Conservation (phyloP, 2,329 filamentous ascomycete genomes). For the Venturia aucupariae region DNA sequence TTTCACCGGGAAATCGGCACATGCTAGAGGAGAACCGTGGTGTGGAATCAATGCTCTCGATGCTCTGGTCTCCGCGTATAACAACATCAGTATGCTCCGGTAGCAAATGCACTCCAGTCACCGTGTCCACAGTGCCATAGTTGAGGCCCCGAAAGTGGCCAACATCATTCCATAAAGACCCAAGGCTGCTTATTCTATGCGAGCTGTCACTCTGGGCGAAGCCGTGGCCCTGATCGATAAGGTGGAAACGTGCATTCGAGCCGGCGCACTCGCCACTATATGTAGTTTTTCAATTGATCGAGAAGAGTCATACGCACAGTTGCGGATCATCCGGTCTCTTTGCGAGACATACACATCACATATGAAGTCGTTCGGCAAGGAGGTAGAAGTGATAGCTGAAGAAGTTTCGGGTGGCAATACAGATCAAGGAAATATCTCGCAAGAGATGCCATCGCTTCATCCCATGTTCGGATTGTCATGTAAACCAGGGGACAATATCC, state of each 20-base stretch:
- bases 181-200: slow-evolving; percentile 33
- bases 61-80: slow-evolving; percentile 29
- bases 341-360: slow-evolving; percentile 1
- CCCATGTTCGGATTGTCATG: slow-evolving; percentile 17
- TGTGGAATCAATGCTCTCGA: slow-evolving; percentile 34
- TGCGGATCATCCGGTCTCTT: neutral
- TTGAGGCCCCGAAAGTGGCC: slow-evolving; percentile 28
- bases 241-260: slow-evolving; percentile 31
- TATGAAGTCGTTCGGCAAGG: slow-evolving; percentile 6
- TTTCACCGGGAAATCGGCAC: slow-evolving; percentile 25
- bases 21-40: slow-evolving; percentile 32
- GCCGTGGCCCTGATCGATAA: slow-evolving; percentile 23
- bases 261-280: slow-evolving; percentile 27
- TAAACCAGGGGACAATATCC: slow-evolving; percentile 27
- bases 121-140: slow-evolving; percentile 31
- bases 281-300: slow-evolving; percentile 18
- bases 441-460: slow-evolving; percentile 1
- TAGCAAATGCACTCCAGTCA: slow-evolving; percentile 30
- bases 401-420: slow-evolving; percentile 8
- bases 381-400: neutral
- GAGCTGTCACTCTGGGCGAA: slow-evolving; percentile 26
- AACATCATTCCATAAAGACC: slow-evolving; percentile 35
- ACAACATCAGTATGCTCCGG: slow-evolving; percentile 24
- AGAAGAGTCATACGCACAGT: neutral
- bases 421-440: slow-evolving; percentile 9